These are phyloP conservation scores for Botryotinia globosa DNA, from an alignment of 2,329 filamentous ascomycete genomes.

Conservation along the genomic window DNA sequence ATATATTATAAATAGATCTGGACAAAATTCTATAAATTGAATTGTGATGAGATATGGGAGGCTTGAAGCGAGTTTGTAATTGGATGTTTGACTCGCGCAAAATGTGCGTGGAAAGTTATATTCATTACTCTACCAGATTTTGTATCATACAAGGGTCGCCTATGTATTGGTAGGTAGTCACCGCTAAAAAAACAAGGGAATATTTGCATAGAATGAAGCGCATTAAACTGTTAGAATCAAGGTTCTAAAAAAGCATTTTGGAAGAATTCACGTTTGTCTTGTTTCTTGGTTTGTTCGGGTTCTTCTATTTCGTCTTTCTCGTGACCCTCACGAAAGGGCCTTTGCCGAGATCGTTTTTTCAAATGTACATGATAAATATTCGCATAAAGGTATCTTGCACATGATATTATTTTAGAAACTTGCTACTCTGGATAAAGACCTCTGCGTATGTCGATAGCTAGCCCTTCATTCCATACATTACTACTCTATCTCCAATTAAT, in stretches of 20 bases:
- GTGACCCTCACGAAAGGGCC: neutral
- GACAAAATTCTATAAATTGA: too few relatives aligned
- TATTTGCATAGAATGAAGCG: neutral
- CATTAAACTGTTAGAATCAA: neutral
- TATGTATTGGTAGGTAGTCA: neutral
- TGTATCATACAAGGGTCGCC: neutral
- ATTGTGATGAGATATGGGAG: neutral
- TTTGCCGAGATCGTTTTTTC: fast-evolving
- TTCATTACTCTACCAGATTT: neutral
- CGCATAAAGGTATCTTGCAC: neutral
- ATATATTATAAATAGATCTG: too few relatives aligned
- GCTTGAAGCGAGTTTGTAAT: neutral
- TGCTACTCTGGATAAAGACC: neutral
- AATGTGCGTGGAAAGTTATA: neutral
- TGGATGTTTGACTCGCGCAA: neutral
- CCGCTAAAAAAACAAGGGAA: neutral
- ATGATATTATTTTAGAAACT: neutral
- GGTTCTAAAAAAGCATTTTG: neutral
- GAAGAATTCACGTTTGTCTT: neutral
- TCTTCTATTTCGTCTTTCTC: neutral
- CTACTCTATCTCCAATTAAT: neutral
- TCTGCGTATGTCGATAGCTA: neutral
- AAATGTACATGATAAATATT: neutral
- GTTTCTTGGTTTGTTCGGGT: neutral
- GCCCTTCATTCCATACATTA: neutral